Base-by-base conservation (phyloP, 2,329 filamentous ascomycete species). In the Aaosphaeria arxii region DNA sequence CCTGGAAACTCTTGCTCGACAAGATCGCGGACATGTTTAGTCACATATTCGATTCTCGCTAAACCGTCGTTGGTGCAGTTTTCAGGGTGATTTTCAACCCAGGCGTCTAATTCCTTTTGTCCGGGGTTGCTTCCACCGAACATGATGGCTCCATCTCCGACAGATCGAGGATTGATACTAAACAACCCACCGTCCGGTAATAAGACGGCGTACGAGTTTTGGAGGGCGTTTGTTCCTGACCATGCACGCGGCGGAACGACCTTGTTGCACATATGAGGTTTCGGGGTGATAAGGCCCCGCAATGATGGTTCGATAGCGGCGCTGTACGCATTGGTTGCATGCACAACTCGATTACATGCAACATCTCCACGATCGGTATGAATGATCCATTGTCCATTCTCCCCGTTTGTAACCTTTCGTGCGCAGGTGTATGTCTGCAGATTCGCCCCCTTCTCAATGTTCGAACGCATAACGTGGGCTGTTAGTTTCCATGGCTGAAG, bases 51-150 rank as follows among this genome's bases (percentile, higher is more conserved):
- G 5, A 66, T 42, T 6, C 56, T 53, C 2, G 60, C 46, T 1
- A 69, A 48, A 6, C 63, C 55, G 43, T 69, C 66, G 13, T 69
- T 59, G 6, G 59, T 56, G 45, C 61, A 62, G 11, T 55, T 46
- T n/a, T 61, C 61, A 0, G 66, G 61, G 46, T 68, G 57, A 30
- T 50, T 35, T 24, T 59, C 58, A 7, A 67, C 49, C 61, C 61
- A 69, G 5, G 55, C 49, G 40, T 66, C 61, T 11, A 70, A 55
- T 41, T 58, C 48, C 31, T 55, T 52, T 42, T 69, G 66, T 2
- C 66, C 64, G 30, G 63, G 59, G 39, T 67, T 68, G 1, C 55
- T 62, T 5, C 66, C 66, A 2, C 66, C 64, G 36, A 70, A 64
- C 58, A 69, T 55, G 6, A 68, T 48, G 17, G 61, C 55, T 7